Conservation (phyloP, 2,329 filamentous ascomycete genomes). For the Trichoderma polysporum region DNA sequence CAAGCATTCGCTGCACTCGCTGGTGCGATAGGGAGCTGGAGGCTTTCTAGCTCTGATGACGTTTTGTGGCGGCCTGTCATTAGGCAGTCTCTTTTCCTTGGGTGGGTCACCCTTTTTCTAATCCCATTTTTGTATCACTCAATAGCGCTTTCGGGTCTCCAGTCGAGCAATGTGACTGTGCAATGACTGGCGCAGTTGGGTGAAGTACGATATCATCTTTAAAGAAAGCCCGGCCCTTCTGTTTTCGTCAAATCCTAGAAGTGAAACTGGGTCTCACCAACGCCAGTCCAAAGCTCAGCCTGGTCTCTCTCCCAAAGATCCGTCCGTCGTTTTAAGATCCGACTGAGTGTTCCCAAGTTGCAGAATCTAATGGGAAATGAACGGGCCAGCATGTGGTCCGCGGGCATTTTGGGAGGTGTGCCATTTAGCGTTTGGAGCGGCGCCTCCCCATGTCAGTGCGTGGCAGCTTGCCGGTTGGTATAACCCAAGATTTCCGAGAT, state of each 20-base stretch:
- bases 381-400: conserved; percentile 21
- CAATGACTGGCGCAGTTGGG: background rate
- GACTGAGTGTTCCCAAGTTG: conserved; percentile 17
- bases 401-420: conserved; percentile 11
- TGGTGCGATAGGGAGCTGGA: background rate
- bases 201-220: background rate
- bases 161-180: background rate
- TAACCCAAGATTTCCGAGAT: conserved; percentile 23
- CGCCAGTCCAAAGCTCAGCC: conserved; percentile 3
- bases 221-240: background rate
- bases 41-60: background rate
- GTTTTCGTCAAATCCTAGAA: background rate
- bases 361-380: conserved; percentile 18
- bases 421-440: conserved; percentile 15
- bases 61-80: background rate
- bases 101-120: background rate
- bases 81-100: background rate
- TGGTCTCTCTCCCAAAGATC: conserved; percentile 13
- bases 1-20: background rate
- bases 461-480: conserved; percentile 22
- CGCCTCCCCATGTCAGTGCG: conserved; percentile 18
- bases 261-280: background rate
- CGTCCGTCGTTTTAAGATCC: conserved; percentile 22
- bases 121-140: background rate
- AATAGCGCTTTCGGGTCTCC: background rate